Evolutionary conservation across 1,284 basidiomycete genomes (phyloP), one percentile per base, ranked within the genome.

Genomic region (Austroboletus niveus): DNA sequence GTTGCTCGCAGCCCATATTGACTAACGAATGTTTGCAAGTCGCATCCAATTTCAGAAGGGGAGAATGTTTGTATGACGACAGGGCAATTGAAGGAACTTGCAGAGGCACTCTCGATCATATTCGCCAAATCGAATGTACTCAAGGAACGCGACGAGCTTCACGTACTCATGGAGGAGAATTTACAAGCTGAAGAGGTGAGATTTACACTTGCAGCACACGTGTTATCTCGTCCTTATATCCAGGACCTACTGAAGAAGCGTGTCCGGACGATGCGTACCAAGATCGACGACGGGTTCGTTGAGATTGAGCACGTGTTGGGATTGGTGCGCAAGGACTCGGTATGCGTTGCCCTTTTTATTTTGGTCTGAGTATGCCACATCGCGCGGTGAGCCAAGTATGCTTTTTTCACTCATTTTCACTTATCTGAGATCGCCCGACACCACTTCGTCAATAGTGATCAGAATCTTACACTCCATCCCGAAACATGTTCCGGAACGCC

Each of bases 201-300:
- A 17, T 31, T 11, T 11, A 1, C 9, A 6, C 41, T 30, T 17
- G 17, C 30, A 17, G 17, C 17, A 10, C 30, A 10, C 10, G 30
- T 10, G 10, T 31, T 8, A 31, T 7, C 7, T 31, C 8, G 3
- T 7, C 30, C 30, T 8, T 31, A 8, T 8, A 31, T 10, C 17
- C 17, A 17, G 30, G 86, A 86, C 50, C 87, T 88, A 30, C 77
- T 99, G 58, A 92, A 91, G 58, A 98, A 98, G 76, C 89, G 92
- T 44, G 95, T 99, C 69, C 89, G 94, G 53, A 81, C 82, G 36
- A 98, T 99, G 94, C 82, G 99, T 53, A 92, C 88, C 62, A 96
- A 96, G 79, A 90, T 99, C 70, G 96, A 99, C 74, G 96, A 99
- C 65, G 95, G 96, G 0, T 95, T 88, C 63, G 94, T 98, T 17